Conservation (phyloP, 495 filamentous ascomycete genomes). For the Aspergillus taichungensis region DNA sequence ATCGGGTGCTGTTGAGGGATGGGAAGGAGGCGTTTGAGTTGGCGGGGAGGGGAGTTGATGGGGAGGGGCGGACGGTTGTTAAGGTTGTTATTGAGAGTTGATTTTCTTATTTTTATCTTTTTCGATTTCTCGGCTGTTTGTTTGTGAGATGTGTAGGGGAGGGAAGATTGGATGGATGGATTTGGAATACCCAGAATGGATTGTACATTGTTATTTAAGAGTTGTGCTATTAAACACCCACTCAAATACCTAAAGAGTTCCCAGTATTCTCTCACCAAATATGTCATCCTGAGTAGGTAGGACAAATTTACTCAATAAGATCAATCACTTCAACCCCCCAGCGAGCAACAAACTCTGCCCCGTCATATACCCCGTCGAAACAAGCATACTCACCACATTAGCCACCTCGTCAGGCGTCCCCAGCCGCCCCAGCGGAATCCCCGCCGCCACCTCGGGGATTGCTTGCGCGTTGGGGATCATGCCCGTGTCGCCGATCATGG, state of each 20-base stretch:
- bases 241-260: too few species aligned
- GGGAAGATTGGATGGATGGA: neutral
- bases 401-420: slow-evolving; percentile 61
- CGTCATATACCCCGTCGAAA: slow-evolving; percentile 62
- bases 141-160: neutral
- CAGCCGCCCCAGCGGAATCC: slow-evolving; percentile 54
- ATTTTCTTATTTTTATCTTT: neutral
- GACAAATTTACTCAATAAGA: too few species aligned
- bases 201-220: too few species aligned
- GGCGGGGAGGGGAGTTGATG: slow-evolving; percentile 73
- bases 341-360: slow-evolving; percentile 50
- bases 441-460: slow-evolving; percentile 43
- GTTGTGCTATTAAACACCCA: too few species aligned
- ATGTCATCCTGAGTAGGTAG: slow-evolving; percentile 1
- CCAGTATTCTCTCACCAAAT: too few species aligned
- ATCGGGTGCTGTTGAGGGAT: slow-evolving; percentile 60
- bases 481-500: slow-evolving; percentile 61
- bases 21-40: slow-evolving; percentile 65
- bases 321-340: slow-evolving; percentile 47
- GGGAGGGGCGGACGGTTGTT: slow-evolving; percentile 65
- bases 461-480: slow-evolving; percentile 53
- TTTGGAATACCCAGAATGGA: too few species aligned
- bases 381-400: slow-evolving; percentile 58
- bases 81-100: slow-evolving; percentile 69
- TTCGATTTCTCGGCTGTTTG: too few species aligned